Evolutionary conservation across 352 stramenopile species (phyloP).

Genomic region (Phytophthora quininea): DNA sequence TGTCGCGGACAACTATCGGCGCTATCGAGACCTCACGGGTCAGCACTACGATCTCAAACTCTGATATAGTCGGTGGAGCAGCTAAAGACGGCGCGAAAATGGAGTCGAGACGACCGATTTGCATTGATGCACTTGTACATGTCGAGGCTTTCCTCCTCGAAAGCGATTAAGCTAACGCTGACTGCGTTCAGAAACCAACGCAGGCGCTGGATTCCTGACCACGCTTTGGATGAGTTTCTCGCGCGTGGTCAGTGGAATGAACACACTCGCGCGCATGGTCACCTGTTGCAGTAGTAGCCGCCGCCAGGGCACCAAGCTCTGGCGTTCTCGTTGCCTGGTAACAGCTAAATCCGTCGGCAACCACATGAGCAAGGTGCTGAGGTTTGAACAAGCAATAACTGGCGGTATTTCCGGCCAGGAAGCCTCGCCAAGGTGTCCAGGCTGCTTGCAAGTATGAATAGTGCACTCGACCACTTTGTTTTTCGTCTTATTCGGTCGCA

Average conservation of each 20-base stretch:
- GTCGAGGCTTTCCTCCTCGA: too few relatives aligned
- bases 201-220: constrained; percentile 11
- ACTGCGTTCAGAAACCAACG: constrained; percentile 30
- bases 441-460: constrained; percentile 27
- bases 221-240: not conserved
- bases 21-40: constrained; percentile 45
- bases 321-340: not conserved
- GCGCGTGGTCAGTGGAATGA: not conserved
- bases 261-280: not conserved
- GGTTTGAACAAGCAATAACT: constrained; percentile 12
- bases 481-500: constrained; percentile 24
- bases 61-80: constrained; percentile 26
- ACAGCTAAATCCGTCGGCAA: constrained; percentile 12
- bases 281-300: not conserved
- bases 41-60: constrained; percentile 74
- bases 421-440: constrained; percentile 4
- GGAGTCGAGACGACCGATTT: constrained; percentile 5
- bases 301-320: too few relatives aligned
- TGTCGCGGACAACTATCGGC: constrained; percentile 48
- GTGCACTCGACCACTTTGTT: not conserved
- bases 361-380: constrained; percentile 1
- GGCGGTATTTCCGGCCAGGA: constrained; percentile 16
- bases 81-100: constrained; percentile 14
- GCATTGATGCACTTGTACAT: not conserved
- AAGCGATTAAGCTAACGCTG: too few relatives aligned